Evolutionary conservation across 768 basidiomycete genomes (phyloP), one percentile per base, ranked within the genome.

Genomic region (Mrakia gelida): DNA sequence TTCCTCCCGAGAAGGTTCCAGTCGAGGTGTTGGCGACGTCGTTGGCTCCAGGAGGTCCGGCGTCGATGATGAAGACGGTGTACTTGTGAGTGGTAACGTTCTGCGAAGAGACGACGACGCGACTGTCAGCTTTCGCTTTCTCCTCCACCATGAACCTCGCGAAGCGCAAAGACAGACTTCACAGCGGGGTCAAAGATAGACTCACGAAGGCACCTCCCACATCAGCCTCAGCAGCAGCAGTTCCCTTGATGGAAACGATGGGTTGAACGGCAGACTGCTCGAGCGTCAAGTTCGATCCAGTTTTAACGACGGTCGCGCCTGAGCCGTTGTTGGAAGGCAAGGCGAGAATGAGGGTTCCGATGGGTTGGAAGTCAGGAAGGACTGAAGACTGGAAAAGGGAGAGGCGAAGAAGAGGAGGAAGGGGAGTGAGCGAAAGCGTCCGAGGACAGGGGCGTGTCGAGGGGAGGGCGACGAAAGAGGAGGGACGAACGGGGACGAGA

Each of bases 31-130:
- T 70, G 38, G 26, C 67, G 26, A 70, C 32, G 11, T 41, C 67
- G 67, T 70, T 70, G 10, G 67, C 32, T 70, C 67, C 67, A 26
- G 67, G 67, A 43, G 67, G 67, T 70, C 67, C 67, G 13, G 67
- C 67, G 26, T 70, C 67, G 21, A 70, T 38, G 38, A 41, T 43
- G 13, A 70, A 26, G 67, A 70, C 38, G 41, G 67, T 70, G 26
- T 70, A 70, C 21, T n/a, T 45, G 67, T 70, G 41, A 13, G 67
- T 70, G 7, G 67, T 70, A 16, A n/a, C 67, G 67, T 70, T 70
- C 67, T 70, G 38, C 21, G 11, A 21, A 30, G 23, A 23, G 9
- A 59, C 7, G 26, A 59, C 13, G 59, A 59, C 23, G 59, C 59
- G 59, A n/a, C 7, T 9, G 8, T 26, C n/a, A 59, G 59, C 59